Evolutionary conservation across 306 rosid genomes (phyloP).

Genomic region (Purshia tridentata): DNA sequence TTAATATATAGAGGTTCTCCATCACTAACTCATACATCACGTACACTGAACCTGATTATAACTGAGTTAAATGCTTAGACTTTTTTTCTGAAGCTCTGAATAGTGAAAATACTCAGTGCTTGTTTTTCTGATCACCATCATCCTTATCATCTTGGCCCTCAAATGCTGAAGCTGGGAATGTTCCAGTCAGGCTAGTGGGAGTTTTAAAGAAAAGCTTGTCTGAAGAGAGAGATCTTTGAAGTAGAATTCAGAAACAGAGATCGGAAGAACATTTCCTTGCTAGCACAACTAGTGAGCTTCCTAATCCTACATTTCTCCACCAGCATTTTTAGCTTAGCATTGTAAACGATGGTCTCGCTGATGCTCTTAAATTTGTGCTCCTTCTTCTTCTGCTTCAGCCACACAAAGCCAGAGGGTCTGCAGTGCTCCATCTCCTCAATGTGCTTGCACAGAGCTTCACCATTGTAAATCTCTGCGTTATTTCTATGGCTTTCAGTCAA

Average conservation of each 20-base stretch:
- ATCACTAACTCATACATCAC: background rate
- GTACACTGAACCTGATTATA: background rate
- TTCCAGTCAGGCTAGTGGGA: background rate
- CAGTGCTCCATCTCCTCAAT: background rate
- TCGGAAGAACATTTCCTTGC: background rate
- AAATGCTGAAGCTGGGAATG: background rate
- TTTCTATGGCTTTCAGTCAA: background rate
- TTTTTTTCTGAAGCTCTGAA: background rate
- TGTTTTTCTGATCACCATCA: background rate
- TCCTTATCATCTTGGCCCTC: background rate
- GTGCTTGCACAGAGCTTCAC: slow-evolving; percentile 11
- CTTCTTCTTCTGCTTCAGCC: slow-evolving; percentile 1
- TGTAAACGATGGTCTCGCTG: background rate
- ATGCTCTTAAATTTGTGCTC: background rate
- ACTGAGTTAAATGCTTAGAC: background rate
- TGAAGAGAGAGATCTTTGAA: slow-evolving; percentile 1
- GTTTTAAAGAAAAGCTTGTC: slow-evolving; percentile 4
- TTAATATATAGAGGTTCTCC: background rate
- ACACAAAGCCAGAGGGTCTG: background rate
- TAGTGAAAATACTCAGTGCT: slow-evolving; percentile 6
- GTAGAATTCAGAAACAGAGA: background rate
- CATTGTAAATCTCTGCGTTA: background rate
- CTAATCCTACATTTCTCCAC: slow-evolving; percentile 6
- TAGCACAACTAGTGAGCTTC: slow-evolving; percentile 4
- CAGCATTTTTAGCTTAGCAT: slow-evolving; percentile 5